phyloP scores from a whole-genome alignment of 306 rosid genomes.

The Cucumis hystrix region DNA sequence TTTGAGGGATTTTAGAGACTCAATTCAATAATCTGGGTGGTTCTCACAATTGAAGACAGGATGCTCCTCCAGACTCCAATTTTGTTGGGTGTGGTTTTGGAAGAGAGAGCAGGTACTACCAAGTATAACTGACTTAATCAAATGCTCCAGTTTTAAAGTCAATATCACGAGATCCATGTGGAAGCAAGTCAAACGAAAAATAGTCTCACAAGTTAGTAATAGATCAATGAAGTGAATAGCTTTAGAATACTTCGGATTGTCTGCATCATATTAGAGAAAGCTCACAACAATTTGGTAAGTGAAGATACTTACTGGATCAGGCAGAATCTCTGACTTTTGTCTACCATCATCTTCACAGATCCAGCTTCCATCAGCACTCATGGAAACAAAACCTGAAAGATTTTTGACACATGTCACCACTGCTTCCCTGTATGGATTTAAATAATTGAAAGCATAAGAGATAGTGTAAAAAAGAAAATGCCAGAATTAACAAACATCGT shows the following conservation, averaged over 20 bases:
- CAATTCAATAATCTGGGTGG: too few relatives aligned
- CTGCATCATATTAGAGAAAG: background rate
- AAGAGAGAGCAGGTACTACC: too few relatives aligned
- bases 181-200: background rate
- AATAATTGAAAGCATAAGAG: background rate
- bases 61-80: too few relatives aligned
- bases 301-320: conserved; percentile 47
- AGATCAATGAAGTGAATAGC: background rate
- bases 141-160: background rate
- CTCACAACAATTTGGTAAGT: background rate
- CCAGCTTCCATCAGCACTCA: conserved; percentile 58
- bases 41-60: too few relatives aligned
- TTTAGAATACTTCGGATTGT: background rate
- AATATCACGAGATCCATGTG: background rate
- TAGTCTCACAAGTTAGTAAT: background rate
- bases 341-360: conserved; percentile 24
- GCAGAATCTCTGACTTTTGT: conserved; percentile 35
- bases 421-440: conserved; percentile 33
- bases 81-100: too few relatives aligned
- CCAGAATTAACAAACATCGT: background rate
- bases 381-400: conserved; percentile 44
- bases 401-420: conserved; percentile 60
- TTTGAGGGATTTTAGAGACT: too few relatives aligned
- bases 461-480: background rate
- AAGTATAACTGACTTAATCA: background rate